These are phyloP conservation scores for Acrocalymma vagum DNA, from an alignment of 2,329 filamentous ascomycete species.

Conservation along the genomic window DNA sequence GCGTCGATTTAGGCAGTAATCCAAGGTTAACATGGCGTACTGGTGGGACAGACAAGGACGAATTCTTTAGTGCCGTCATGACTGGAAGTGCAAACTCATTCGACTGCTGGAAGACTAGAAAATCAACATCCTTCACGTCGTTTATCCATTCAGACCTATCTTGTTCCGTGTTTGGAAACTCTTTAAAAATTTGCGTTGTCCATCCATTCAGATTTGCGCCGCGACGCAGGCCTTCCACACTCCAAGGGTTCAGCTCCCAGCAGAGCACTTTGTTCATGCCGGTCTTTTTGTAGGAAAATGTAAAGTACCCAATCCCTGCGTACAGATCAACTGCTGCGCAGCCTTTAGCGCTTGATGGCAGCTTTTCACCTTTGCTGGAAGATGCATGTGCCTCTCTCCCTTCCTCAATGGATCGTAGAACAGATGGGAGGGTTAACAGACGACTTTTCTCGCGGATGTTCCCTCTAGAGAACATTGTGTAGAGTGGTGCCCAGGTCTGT, in stretches of 20 bases:
- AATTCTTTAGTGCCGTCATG: not conserved
- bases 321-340: slow-evolving; percentile 76
- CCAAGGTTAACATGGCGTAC: slow-evolving; percentile 68
- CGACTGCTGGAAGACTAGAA: slow-evolving; percentile 52
- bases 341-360: not conserved
- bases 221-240: slow-evolving; percentile 53
- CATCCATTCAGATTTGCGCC: slow-evolving; percentile 54
- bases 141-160: slow-evolving; percentile 6
- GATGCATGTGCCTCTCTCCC: slow-evolving; percentile 29
- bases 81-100: slow-evolving; percentile 44
- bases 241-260: slow-evolving; percentile 82
- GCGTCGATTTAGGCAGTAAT: slow-evolving; percentile 61
- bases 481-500: slow-evolving; percentile 87
- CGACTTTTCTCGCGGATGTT: slow-evolving; percentile 90
- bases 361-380: not conserved
- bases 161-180: slow-evolving; percentile 5
- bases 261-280: slow-evolving; percentile 76
- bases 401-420: slow-evolving; percentile 37
- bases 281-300: slow-evolving; percentile 79
- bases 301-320: slow-evolving; percentile 93
- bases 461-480: slow-evolving; percentile 94
- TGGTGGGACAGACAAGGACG: slow-evolving; percentile 29
- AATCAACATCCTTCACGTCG: slow-evolving; percentile 18
- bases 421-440: slow-evolving; percentile 62
- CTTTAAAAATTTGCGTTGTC: slow-evolving; percentile 23